Evolutionary conservation across 495 filamentous ascomycete species (phyloP).

Genomic region (Thermochaetoides thermophila): DNA sequence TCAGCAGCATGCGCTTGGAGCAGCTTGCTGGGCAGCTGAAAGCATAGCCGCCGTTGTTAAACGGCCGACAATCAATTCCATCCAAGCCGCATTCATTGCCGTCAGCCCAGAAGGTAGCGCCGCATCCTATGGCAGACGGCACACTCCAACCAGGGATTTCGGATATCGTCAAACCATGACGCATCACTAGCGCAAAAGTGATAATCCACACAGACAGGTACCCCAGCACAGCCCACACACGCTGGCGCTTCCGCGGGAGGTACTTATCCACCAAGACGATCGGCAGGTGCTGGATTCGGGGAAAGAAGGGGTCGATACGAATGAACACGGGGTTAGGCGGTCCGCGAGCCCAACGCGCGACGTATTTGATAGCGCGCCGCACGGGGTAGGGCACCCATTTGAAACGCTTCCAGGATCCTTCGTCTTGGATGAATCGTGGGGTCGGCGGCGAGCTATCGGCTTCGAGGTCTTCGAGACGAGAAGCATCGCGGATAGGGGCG

Average conservation of each 20-base stretch:
- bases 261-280: constrained; percentile 44
- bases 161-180: constrained; percentile 44
- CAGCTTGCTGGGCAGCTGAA: constrained; percentile 77
- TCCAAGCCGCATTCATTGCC: constrained; percentile 67
- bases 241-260: constrained; percentile 48
- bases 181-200: constrained; percentile 52
- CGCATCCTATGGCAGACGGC: constrained; percentile 52
- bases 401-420: constrained; percentile 20
- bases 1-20: constrained; percentile 44
- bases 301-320: constrained; percentile 55
- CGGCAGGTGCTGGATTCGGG: constrained; percentile 52
- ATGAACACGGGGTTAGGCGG: constrained; percentile 49
- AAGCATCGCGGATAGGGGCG: constrained; percentile 13
- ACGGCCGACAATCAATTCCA: constrained; percentile 69
- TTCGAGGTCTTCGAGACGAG: constrained; percentile 13
- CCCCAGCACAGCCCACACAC: constrained; percentile 40
- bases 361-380: constrained; percentile 24
- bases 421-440: constrained; percentile 26
- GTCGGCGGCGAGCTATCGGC: constrained; percentile 18
- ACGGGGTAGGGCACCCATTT: constrained; percentile 37
- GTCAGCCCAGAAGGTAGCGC: constrained; percentile 45
- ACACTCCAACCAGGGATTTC: constrained; percentile 56
- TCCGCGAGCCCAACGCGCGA: constrained; percentile 53
- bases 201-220: constrained; percentile 59
- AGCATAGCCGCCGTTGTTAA: constrained; percentile 48